These are phyloP conservation scores for Pythium guiyangense DNA, from an alignment of 352 stramenopile species.

Conservation along the genomic window DNA sequence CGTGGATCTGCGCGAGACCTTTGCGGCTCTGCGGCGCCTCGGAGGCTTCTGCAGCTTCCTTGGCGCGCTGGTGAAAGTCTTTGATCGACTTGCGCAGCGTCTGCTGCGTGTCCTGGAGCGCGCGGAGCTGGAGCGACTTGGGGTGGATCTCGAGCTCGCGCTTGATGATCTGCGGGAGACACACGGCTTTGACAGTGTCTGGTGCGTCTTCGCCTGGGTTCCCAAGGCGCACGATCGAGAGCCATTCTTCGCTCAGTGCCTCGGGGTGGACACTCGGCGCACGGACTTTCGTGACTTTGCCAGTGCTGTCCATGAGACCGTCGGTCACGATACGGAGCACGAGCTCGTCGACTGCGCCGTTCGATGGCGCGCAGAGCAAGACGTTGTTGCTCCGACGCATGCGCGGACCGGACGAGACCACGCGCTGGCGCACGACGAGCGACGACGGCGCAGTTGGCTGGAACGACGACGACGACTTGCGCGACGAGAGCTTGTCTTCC, in stretches of 20 bases:
- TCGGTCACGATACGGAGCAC: conserved; percentile 85
- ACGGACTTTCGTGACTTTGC: conserved; percentile 47
- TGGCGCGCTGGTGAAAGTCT: conserved; percentile 69
- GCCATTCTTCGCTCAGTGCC: conserved; percentile 29
- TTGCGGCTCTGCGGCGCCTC: conserved; percentile 35
- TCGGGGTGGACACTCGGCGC: conserved; percentile 69
- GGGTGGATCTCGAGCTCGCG: conserved; percentile 77
- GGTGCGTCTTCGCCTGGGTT: conserved; percentile 73
- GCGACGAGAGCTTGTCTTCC: conserved; percentile 52
- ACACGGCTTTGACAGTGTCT: conserved; percentile 67
- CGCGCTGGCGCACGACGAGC: conserved; percentile 44
- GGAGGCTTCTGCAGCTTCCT: conserved; percentile 20
- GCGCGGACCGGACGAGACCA: conserved; percentile 22
- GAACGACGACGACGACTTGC: conserved; percentile 5
- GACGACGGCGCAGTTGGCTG: conserved; percentile 8
- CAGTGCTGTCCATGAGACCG: conserved; percentile 60
- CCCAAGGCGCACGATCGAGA: conserved; percentile 80
- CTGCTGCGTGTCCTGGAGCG: conserved; percentile 58
- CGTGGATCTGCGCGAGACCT: conserved; percentile 65
- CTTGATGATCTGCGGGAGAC: conserved; percentile 79
- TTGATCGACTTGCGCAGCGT: conserved; percentile 61
- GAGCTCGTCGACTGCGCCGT: conserved; percentile 88
- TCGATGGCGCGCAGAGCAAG: conserved; percentile 86
- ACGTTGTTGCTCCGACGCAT: conserved; percentile 54
- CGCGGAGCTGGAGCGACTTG: conserved; percentile 62